Evolutionary conservation across 768 basidiomycete species (phyloP).

Genomic region (Cantharellus cinnabarinus): DNA sequence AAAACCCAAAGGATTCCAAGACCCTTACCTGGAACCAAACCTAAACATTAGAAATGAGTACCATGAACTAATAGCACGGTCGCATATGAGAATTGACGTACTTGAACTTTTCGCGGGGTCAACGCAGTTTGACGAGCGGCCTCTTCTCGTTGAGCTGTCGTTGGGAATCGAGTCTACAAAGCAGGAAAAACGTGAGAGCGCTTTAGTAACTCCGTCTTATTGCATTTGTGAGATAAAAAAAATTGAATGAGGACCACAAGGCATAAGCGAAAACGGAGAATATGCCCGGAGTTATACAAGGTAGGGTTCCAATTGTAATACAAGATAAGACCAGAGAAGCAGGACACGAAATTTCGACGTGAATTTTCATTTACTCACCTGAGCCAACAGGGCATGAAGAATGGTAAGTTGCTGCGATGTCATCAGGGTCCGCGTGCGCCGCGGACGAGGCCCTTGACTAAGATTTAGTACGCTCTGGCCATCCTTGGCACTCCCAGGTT

Average conservation of each 20-base stretch:
- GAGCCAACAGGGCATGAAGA: slow-evolving; percentile 67
- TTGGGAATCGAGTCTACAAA: slow-evolving; percentile 65
- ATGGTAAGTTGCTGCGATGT: slow-evolving; percentile 78
- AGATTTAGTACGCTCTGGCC: no score
- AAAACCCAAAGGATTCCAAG: slow-evolving; percentile 7
- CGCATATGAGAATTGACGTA: slow-evolving; percentile 12
- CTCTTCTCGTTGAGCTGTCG: slow-evolving; percentile 71
- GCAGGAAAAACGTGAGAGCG: background rate
- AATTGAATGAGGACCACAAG: background rate
- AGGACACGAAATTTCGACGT: no score
- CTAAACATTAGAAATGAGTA: slow-evolving; percentile 18
- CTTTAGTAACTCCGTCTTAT: background rate
- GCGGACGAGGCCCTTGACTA: background rate
- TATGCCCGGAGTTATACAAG: slow-evolving; percentile 1
- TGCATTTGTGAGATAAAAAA: background rate
- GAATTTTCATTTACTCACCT: slow-evolving; percentile 25
- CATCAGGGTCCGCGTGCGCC: slow-evolving; percentile 57
- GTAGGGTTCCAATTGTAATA: no score
- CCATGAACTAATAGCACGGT: no score
- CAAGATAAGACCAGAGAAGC: no score
- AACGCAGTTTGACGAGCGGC: slow-evolving; percentile 75
- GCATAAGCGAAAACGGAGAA: background rate
- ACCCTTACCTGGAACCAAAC: slow-evolving; percentile 72
- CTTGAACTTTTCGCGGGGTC: slow-evolving; percentile 80
- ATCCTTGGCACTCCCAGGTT: no score